Conservation (phyloP, 2,329 filamentous ascomycete genomes). For the Trichophaea hybrida region DNA sequence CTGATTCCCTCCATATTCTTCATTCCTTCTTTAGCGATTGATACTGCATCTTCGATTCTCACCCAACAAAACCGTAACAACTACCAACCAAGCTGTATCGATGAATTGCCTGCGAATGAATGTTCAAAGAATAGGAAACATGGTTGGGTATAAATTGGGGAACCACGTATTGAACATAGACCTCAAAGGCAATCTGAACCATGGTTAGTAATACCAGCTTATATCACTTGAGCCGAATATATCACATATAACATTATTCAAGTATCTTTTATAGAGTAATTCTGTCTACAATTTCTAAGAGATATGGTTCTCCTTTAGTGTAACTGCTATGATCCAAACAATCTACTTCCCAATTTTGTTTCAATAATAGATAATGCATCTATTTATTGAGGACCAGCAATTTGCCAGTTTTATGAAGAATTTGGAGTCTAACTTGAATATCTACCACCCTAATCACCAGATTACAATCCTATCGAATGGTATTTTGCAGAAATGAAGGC, state of each 20-base stretch:
- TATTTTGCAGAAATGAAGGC: neutral
- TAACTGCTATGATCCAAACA: neutral
- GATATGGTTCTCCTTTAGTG: neutral
- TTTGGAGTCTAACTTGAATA: neutral
- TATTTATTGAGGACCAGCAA: neutral
- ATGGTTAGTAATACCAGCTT: constrained; percentile 1
- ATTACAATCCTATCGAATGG: no score
- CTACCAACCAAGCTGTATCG: constrained; percentile 26
- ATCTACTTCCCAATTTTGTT: neutral
- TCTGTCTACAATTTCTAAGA: neutral
- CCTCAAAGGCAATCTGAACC: neutral
- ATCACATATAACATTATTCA: neutral
- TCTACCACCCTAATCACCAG: neutral
- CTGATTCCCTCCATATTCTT: no score
- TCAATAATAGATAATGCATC: neutral
- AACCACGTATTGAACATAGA: neutral
- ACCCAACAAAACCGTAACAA: no score
- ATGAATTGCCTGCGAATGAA: constrained; percentile 1
- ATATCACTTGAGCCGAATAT: neutral
- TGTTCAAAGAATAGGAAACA: neutral
- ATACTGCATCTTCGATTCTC: no score
- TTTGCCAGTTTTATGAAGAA: neutral
- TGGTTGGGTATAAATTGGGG: neutral
- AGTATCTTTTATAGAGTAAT: neutral
- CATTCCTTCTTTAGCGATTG: no score